Evolutionary conservation across 345 rosid genomes (phyloP).

Genomic region (Pistacia atlantica): DNA sequence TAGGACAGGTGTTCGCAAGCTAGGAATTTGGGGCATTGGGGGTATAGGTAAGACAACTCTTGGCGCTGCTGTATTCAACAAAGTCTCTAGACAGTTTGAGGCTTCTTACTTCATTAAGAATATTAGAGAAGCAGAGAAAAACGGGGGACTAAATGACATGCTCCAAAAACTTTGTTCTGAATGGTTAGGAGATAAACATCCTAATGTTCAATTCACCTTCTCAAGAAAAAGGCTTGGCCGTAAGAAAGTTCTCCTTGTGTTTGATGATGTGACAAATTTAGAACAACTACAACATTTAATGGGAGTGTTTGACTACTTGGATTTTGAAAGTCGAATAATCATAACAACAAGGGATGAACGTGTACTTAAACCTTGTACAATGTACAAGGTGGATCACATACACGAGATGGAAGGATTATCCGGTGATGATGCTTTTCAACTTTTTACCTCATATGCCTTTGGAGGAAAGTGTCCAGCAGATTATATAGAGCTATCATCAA

Average conservation of each 20-base stretch:
- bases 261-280: constrained; percentile 23
- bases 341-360: constrained; percentile 23
- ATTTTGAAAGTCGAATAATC: constrained; percentile 18
- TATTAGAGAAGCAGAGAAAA: constrained; percentile 24
- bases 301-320: neutral
- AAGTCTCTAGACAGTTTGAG: constrained; percentile 33
- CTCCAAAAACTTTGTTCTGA: constrained; percentile 23
- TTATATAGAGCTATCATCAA: neutral
- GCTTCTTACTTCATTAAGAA: constrained; percentile 42
- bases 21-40: constrained; percentile 43
- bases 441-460: constrained; percentile 24
- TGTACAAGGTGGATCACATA: neutral
- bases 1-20: constrained; percentile 20
- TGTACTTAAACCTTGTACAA: neutral
- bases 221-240: neutral
- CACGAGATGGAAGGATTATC: neutral
- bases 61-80: constrained; percentile 38
- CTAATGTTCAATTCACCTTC: neutral
- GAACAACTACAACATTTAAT: constrained; percentile 1
- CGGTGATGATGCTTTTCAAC: neutral
- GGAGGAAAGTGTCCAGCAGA: neutral
- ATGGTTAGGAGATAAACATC: constrained; percentile 11
- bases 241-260: constrained; percentile 13
- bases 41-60: constrained; percentile 50
- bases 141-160: constrained; percentile 7